Base-by-base conservation (phyloP, 805 yeast species). In the Schwanniomyces polymorphus region DNA sequence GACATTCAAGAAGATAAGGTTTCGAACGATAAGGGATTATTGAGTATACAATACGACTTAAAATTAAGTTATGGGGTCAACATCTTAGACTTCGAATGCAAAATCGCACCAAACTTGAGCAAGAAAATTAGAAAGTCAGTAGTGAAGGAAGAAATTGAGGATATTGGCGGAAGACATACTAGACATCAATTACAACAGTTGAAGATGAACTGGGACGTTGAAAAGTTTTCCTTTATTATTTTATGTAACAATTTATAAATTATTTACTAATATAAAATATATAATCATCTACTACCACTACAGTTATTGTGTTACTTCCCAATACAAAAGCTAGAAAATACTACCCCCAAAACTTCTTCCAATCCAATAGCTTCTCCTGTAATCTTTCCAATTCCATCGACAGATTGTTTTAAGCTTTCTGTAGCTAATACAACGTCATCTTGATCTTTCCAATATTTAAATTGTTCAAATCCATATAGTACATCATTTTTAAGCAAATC, bases 311-410 rank as follows among this genome's bases (percentile, higher is more conserved):
- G 29, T 54, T 69, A 92, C 64, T 92, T 92, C 0, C 99, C 99
- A 18, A 94, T 90, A 65, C 99, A 94, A 63, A 94, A 94, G 51
- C 83, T 86, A 2, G 96, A 84, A 60, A 94, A 94, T 0, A 94
- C 94, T 1, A 88, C 92, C 0, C 94, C 97, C 5, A 94, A 70
- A 0, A 94, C 83, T 59, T 94, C 98, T 56, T 94, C 97, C 0
- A 91, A 77, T 0, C 96, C 96, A 11, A 92, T 82, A 0, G 89
- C 80, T 34, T 88, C 87, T 1, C 98, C 99, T 0, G 97, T 91
- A 23, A 94, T 87, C 58, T 85, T 88, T 0, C 97, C 97, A 33
- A 94, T 86, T 0, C 97, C 97, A 11, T 86, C 90, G 16, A 86
- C 82, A 0, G 97, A 83, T 42, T 78, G 78, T 42, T 79, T 78